phyloP scores from a whole-genome alignment of 441 rosid species.

The Euphorbia schlechtendalii region DNA sequence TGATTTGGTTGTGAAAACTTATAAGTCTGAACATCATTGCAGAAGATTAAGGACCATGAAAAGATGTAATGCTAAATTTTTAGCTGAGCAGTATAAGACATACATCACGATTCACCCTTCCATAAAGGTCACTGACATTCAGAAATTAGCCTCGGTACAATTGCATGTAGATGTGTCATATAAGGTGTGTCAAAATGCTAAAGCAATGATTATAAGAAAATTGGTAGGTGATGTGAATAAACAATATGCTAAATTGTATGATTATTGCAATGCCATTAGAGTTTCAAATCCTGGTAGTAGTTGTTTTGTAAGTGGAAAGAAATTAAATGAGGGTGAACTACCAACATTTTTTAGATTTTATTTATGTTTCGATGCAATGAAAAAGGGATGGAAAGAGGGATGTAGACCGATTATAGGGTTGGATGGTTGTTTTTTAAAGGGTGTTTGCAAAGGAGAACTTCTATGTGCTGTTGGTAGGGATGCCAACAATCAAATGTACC shows the following conservation, averaged over 20 bases:
- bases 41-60: too few species aligned
- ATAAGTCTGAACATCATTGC: too few species aligned
- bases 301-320: too few species aligned
- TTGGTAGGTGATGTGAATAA: neutral
- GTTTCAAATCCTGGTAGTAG: too few species aligned
- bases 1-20: too few species aligned
- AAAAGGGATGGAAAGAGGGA: neutral
- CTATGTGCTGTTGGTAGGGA: too few species aligned
- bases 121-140: neutral
- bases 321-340: too few species aligned
- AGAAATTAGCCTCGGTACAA: neutral
- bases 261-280: too few species aligned
- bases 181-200: neutral
- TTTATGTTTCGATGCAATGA: neutral
- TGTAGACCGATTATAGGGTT: neutral
- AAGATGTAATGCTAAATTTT: too few species aligned
- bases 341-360: neutral
- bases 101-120: too few species aligned
- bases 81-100: too few species aligned
- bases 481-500: neutral
- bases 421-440: neutral
- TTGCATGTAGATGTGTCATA: neutral
- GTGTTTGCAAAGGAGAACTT: too few species aligned
- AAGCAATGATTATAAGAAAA: neutral
- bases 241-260: neutral